Evolutionary conservation across 805 yeast species (phyloP).

Genomic region (Wickerhamomyces bisporus): DNA sequence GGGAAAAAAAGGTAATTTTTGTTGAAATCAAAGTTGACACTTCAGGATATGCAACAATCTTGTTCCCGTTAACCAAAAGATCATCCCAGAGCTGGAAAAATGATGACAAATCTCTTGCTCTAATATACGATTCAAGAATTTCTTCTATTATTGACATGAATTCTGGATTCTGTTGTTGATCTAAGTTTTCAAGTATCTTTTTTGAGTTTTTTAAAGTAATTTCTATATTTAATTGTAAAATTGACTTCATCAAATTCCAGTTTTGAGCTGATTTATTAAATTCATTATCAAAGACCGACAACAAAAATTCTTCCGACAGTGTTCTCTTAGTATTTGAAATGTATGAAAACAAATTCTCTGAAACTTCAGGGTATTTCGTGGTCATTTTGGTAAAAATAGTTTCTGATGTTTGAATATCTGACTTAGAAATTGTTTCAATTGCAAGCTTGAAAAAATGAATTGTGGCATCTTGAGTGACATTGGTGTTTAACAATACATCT

Average conservation of each 20-base stretch:
- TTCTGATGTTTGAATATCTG: constrained; percentile 40
- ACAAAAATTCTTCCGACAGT: constrained; percentile 47
- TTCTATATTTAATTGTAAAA: constrained; percentile 52
- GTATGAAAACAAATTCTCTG: constrained; percentile 40
- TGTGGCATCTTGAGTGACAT: constrained; percentile 18
- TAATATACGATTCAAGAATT: constrained; percentile 42
- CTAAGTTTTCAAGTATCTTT: constrained; percentile 24
- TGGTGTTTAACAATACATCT: constrained; percentile 26
- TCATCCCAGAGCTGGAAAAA: constrained; percentile 45
- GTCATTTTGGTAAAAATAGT: constrained; percentile 40
- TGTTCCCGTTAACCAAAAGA: constrained; percentile 6
- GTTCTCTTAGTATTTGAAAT: constrained; percentile 48
- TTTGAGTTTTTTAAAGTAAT: constrained; percentile 45
- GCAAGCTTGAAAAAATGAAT: constrained; percentile 26
- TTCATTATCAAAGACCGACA: constrained; percentile 38
- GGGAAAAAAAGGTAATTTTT: constrained; percentile 40
- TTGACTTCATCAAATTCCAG: constrained; percentile 42
- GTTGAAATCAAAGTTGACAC: constrained; percentile 35
- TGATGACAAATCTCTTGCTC: constrained; percentile 50
- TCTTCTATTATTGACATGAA: constrained; percentile 22
- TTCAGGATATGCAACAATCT: constrained; percentile 15
- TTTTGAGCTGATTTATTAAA: constrained; percentile 41
- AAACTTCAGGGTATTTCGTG: constrained; percentile 30
- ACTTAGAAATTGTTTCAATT: constrained; percentile 24
- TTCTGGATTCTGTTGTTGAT: constrained; percentile 1